Conservation (phyloP, 2,329 filamentous ascomycete species). For the Fusarium nurragi region DNA sequence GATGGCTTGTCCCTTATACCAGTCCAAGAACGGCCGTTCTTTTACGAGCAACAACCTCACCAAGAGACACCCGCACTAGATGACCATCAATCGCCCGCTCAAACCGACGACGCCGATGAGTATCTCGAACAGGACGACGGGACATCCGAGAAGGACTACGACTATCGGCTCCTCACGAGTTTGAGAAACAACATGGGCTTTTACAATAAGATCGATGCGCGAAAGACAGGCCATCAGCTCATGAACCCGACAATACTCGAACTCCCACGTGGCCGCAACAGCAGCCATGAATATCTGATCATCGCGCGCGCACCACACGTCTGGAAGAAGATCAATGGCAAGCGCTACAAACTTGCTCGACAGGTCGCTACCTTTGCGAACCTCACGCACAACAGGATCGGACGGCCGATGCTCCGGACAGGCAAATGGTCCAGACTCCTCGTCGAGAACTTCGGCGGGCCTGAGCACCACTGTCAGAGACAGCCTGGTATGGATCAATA, state of each 20-base stretch:
- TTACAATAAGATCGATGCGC: conserved; percentile 27
- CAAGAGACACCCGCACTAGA: not conserved
- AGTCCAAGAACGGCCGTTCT: conserved; percentile 21
- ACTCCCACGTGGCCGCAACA: conserved; percentile 15
- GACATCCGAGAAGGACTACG: not conserved
- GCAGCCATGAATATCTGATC: conserved; percentile 28
- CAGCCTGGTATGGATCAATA: conserved; percentile 36
- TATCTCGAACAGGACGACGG: conserved; percentile 2
- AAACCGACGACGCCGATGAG: conserved; percentile 2
- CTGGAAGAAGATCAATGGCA: conserved; percentile 13
- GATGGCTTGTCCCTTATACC: conserved; percentile 15
- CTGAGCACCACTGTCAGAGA: conserved; percentile 31
- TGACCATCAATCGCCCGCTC: not conserved
- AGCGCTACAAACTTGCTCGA: conserved; percentile 20
- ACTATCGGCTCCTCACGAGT: conserved; percentile 31
- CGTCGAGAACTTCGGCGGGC: conserved; percentile 24
- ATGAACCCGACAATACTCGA: conserved; percentile 36
- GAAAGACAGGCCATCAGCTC: conserved; percentile 19
- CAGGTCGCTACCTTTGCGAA: conserved; percentile 34
- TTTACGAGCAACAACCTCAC: conserved; percentile 23
- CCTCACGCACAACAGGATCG: conserved; percentile 17
- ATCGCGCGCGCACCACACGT: conserved; percentile 26
- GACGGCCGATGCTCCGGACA: conserved; percentile 8
- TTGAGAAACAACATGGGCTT: conserved; percentile 34
- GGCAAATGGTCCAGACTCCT: conserved; percentile 26